Evolutionary conservation across 179 eudicot genomes (phyloP).

Genomic region (Carnegiea gigantea): DNA sequence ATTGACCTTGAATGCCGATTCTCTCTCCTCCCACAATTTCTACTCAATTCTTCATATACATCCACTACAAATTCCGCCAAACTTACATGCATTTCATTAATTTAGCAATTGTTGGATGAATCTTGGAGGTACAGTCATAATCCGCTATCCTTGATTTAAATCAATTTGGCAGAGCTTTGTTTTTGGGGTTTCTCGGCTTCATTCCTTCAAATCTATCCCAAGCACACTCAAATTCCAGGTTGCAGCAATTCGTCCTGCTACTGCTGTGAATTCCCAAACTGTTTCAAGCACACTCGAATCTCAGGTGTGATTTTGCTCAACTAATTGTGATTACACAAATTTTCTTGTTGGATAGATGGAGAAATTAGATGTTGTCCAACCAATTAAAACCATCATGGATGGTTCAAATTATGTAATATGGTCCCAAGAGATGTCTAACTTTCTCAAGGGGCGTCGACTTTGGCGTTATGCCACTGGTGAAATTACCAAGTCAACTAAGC

Average conservation of each 20-base stretch:
- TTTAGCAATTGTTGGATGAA: too few relatives aligned
- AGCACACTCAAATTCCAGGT: too few relatives aligned
- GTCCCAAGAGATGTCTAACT: neutral
- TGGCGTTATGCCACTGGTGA: neutral
- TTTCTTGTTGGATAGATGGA: neutral
- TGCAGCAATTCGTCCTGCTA: neutral
- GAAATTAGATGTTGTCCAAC: neutral
- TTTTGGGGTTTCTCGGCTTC: too few relatives aligned
- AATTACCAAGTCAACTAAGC: neutral
- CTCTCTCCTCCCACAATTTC: neutral
- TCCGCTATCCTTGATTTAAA: too few relatives aligned
- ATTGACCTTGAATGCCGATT: neutral
- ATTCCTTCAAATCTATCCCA: too few relatives aligned
- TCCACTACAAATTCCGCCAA: too few relatives aligned
- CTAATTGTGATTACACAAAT: neutral
- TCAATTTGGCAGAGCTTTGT: too few relatives aligned
- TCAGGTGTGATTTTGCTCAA: neutral
- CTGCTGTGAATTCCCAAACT: neutral
- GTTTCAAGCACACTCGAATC: too few relatives aligned
- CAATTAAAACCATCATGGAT: neutral
- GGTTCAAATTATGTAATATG: neutral
- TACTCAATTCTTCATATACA: too few relatives aligned
- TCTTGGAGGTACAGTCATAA: too few relatives aligned
- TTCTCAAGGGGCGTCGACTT: neutral
- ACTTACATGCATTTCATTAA: too few relatives aligned